A percentile compares a stretch with the other conserved stretches of the same genome.
Conservation (phyloP, 768 basidiomycete genomes). For the Rhizopogon rudus region DNA sequence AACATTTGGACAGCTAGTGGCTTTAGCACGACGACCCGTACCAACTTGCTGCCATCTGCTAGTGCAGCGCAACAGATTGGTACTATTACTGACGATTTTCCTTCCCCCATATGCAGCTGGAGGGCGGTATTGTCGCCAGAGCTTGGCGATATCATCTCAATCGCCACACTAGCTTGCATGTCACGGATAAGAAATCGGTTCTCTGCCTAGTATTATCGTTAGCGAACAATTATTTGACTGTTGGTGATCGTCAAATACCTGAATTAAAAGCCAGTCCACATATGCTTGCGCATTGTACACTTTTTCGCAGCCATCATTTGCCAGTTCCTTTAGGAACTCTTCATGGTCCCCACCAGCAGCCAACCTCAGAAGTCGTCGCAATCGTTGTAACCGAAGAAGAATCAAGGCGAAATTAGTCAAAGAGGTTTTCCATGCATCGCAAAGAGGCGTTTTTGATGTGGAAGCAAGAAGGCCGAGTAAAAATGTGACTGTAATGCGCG, state of each 20-base stretch:
- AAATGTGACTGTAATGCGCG: conserved; percentile 23
- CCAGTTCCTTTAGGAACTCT: conserved; percentile 12
- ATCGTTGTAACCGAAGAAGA: conserved; percentile 28
- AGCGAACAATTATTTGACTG: background rate
- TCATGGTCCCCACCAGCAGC: conserved; percentile 2
- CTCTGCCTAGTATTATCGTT: conserved; percentile 15
- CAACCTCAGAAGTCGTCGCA: conserved; percentile 27
- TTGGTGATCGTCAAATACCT: conserved; percentile 3
- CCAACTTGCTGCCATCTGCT: conserved; percentile 21
- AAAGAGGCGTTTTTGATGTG: conserved; percentile 8
- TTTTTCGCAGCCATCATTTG: conserved; percentile 13
- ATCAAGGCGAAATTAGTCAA: conserved; percentile 24
- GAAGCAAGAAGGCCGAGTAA: conserved; percentile 27
- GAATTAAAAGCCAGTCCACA: conserved; percentile 18
- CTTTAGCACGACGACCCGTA: too few relatives aligned
- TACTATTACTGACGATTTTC: conserved; percentile 40
- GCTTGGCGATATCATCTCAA: conserved; percentile 26
- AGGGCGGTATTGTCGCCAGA: conserved; percentile 30
- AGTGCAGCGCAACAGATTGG: conserved; percentile 22
- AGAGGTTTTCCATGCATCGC: conserved; percentile 22
- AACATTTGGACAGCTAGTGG: too few relatives aligned
- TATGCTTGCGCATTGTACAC: conserved; percentile 8
- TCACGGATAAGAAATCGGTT: conserved; percentile 22
- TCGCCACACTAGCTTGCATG: conserved; percentile 24
- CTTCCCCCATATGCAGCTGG: conserved; percentile 57